A percentile compares a stretch with the other conserved stretches of the same genome.
These are phyloP conservation scores for Teratosphaeria pseudoeucalypti DNA, from an alignment of 2,329 filamentous ascomycete genomes.

Conservation along the genomic window DNA sequence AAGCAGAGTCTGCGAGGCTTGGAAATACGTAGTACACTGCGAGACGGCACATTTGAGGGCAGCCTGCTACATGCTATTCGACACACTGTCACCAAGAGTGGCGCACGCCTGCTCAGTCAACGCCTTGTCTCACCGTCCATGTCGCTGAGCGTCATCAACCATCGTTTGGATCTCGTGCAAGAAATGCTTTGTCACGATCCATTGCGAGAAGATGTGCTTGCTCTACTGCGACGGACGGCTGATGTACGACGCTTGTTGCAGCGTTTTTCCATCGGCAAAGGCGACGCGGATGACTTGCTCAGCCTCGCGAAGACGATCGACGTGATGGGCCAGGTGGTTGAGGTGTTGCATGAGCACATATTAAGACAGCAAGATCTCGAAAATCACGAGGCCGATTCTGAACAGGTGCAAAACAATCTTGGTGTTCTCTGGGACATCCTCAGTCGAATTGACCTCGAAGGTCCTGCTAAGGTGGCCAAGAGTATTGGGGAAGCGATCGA, in stretches of 20 bases:
- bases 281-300: conserved; percentile 84
- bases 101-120: conserved; percentile 70
- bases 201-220: conserved; percentile 58
- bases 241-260: conserved; percentile 86
- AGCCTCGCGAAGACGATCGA: conserved; percentile 71
- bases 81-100: conserved; percentile 83
- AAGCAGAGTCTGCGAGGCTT: conserved; percentile 81
- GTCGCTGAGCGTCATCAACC: conserved; percentile 67
- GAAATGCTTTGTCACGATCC: conserved; percentile 57
- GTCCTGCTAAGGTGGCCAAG: conserved; percentile 57
- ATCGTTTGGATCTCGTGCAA: conserved; percentile 70
- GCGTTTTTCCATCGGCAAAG: conserved; percentile 84
- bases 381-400: conserved; percentile 1
- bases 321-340: conserved; percentile 57
- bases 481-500: conserved; percentile 74
- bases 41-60: conserved; percentile 67
- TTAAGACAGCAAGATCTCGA: conserved; percentile 18
- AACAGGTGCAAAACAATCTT: conserved; percentile 5
- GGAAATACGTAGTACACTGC: conserved; percentile 77
- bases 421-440: conserved; percentile 27
- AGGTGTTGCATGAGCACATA: conserved; percentile 30
- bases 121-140: conserved; percentile 85
- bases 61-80: conserved; percentile 85
- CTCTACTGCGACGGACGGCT: conserved; percentile 62
- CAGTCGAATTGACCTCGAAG: conserved; percentile 53